A percentile compares a stretch with the other conserved stretches of the same genome.
phyloP scores from a whole-genome alignment of 1,284 basidiomycete genomes.

The Porogramme epimiltina region DNA sequence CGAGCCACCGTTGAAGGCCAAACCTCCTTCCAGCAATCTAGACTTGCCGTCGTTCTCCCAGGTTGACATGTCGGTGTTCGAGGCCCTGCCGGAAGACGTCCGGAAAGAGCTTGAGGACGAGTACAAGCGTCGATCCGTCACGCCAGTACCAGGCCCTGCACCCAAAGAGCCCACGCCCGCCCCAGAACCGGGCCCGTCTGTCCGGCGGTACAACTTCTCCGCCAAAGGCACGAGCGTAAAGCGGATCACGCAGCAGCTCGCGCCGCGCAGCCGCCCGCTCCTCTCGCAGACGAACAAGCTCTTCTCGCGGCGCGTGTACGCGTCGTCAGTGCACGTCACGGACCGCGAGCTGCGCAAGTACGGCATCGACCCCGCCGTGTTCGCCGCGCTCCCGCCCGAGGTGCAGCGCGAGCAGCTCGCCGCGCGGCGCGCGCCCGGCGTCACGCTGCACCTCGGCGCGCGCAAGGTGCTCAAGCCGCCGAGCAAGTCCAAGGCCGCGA shows the following conservation, averaged over 20 bases:
- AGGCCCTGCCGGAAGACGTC: constrained; percentile 72
- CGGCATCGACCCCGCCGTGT: constrained; percentile 74
- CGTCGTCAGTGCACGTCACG: constrained; percentile 31
- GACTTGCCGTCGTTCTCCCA: constrained; percentile 74
- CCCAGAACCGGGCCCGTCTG: constrained; percentile 13
- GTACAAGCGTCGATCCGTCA: constrained; percentile 59
- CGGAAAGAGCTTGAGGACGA: constrained; percentile 70
- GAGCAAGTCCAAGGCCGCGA: constrained; percentile 27
- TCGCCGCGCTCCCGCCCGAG: constrained; percentile 59
- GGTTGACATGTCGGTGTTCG: constrained; percentile 71
- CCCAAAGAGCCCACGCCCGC: constrained; percentile 19
- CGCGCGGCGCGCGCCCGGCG: constrained; percentile 45
- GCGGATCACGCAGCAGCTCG: constrained; percentile 64
- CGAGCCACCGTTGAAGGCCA: constrained; percentile 13
- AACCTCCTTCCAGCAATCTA: constrained; percentile 8
- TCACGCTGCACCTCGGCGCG: constrained; percentile 20
- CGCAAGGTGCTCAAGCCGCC: constrained; percentile 55
- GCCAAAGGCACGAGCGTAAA: constrained; percentile 46
- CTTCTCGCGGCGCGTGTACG: constrained; percentile 33
- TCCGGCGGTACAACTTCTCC: constrained; percentile 22
- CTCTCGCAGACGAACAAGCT: constrained; percentile 49
- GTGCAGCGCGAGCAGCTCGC: constrained; percentile 77
- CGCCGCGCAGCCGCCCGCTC: constrained; percentile 47
- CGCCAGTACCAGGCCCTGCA: constrained; percentile 23
- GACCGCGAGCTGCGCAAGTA: constrained; percentile 58